A percentile compares a stretch with the other conserved stretches of the same genome.
These are phyloP conservation scores for Ilyonectria robusta DNA, from an alignment of 2,329 filamentous ascomycete genomes.

Conservation along the genomic window DNA sequence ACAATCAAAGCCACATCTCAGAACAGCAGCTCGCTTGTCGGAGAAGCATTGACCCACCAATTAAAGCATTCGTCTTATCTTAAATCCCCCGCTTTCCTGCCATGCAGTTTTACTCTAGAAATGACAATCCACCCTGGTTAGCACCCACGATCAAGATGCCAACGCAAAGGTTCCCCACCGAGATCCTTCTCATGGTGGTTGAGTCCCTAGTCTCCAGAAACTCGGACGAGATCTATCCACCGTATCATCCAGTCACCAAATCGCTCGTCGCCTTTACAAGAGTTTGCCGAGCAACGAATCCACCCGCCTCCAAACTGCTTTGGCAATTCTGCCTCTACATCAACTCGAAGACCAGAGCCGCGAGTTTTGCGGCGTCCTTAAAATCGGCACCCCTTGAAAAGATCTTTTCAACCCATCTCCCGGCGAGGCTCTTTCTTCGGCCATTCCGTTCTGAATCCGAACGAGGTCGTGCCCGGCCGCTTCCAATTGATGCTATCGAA, in stretches of 20 bases:
- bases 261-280: slow-evolving; percentile 26
- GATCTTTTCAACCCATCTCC: background rate
- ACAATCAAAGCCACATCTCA: too few species aligned
- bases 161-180: slow-evolving; percentile 16
- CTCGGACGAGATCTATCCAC: slow-evolving; percentile 9
- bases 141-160: background rate
- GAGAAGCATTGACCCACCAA: too few species aligned
- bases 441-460: background rate
- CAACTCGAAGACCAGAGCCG: slow-evolving; percentile 16
- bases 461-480: background rate
- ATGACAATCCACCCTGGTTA: background rate
- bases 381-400: background rate
- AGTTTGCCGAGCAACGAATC: slow-evolving; percentile 22
- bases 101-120: background rate
- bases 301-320: slow-evolving; percentile 18
- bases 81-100: background rate
- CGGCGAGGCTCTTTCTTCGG: background rate
- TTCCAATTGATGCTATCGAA: too few species aligned
- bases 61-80: background rate
- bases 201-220: slow-evolving; percentile 12
- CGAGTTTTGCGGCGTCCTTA: background rate
- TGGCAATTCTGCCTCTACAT: slow-evolving; percentile 34
- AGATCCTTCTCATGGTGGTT: slow-evolving; percentile 33
- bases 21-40: too few species aligned
- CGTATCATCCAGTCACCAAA: slow-evolving; percentile 23